These are phyloP conservation scores for Xerocomus amazonicus DNA, from an alignment of 1,284 basidiomycete genomes.

Conservation along the genomic window DNA sequence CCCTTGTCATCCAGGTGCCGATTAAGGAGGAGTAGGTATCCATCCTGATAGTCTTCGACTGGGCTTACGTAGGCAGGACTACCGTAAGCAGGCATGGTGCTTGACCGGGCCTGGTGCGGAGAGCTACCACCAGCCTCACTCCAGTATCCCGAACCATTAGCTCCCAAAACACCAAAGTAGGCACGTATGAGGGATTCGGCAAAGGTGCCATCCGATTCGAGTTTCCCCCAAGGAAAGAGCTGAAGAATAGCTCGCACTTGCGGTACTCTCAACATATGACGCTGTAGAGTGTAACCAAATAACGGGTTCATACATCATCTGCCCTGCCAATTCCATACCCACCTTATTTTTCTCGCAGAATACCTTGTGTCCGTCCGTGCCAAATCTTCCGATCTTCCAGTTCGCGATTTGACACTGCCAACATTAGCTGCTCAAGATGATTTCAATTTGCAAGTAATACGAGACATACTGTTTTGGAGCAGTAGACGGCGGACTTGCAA, in stretches of 20 bases:
- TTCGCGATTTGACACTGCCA: constrained; percentile 30
- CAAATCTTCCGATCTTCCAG: constrained; percentile 31
- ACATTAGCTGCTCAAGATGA: not conserved
- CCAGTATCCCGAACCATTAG: constrained; percentile 38
- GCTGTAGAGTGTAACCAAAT: constrained; percentile 19
- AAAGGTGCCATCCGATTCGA: constrained; percentile 42
- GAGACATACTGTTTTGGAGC: constrained; percentile 27
- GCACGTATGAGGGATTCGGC: constrained; percentile 33
- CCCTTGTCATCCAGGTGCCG: constrained; percentile 32
- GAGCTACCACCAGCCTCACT: constrained; percentile 33
- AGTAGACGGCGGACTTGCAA: constrained; percentile 31
- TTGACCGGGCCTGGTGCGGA: constrained; percentile 30
- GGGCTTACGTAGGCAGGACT: constrained; percentile 10
- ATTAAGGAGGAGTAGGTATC: constrained; percentile 31
- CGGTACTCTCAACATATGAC: constrained; percentile 35
- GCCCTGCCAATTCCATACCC: constrained; percentile 4
- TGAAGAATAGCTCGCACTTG: constrained; percentile 32
- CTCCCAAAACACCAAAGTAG: constrained; percentile 38
- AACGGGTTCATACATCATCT: not conserved
- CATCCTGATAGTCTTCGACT: constrained; percentile 27
- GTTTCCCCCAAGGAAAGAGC: constrained; percentile 39
- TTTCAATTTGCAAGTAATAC: not conserved
- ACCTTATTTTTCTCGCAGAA: constrained; percentile 38
- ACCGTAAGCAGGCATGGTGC: not conserved
- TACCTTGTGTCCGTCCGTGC: constrained; percentile 33